Conservation (phyloP, 495 filamentous ascomycete genomes). For the Aspergillus heteromorphus region DNA sequence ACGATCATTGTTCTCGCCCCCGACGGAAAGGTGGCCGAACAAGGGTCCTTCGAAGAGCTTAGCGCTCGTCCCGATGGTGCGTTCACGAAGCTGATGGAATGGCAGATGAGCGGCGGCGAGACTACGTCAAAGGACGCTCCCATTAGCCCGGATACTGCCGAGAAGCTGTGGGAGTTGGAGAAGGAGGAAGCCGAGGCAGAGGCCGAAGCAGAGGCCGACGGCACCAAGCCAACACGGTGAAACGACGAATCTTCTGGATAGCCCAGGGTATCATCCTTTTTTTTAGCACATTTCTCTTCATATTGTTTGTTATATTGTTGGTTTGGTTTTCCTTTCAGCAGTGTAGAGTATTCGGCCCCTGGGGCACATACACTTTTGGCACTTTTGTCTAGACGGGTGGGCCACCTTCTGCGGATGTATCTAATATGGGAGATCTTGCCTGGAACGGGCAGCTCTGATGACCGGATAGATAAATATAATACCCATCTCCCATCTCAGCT, state of each 20-base stretch:
- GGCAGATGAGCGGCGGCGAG: constrained; percentile 91
- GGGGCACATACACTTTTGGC: constrained; percentile 2
- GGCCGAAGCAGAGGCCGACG: constrained; percentile 6
- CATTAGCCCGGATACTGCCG: constrained; percentile 20
- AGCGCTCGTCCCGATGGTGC: constrained; percentile 67
- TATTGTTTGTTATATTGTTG: not conserved
- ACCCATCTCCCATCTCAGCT: constrained; percentile 6
- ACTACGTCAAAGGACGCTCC: constrained; percentile 19
- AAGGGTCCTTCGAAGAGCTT: constrained; percentile 75
- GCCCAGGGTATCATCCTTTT: not conserved
- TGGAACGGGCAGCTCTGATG: not conserved
- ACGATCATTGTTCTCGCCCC: constrained; percentile 81
- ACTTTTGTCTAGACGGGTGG: not conserved
- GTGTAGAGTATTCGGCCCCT: constrained; percentile 1
- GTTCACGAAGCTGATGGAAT: constrained; percentile 95
- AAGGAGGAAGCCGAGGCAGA: constrained; percentile 21
- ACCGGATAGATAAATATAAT: constrained; percentile 13
- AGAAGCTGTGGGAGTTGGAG: constrained; percentile 32
- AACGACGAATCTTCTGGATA: not conserved
- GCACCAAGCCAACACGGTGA: constrained; percentile 11
- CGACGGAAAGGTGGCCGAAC: constrained; percentile 85
- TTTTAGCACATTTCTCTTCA: not conserved
- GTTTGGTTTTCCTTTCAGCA: constrained; percentile 1
- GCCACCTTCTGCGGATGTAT: constrained; percentile 3
- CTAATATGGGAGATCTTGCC: not conserved